phyloP scores from a whole-genome alignment of 2,329 filamentous ascomycete genomes.

The Colletotrichum lentis region DNA sequence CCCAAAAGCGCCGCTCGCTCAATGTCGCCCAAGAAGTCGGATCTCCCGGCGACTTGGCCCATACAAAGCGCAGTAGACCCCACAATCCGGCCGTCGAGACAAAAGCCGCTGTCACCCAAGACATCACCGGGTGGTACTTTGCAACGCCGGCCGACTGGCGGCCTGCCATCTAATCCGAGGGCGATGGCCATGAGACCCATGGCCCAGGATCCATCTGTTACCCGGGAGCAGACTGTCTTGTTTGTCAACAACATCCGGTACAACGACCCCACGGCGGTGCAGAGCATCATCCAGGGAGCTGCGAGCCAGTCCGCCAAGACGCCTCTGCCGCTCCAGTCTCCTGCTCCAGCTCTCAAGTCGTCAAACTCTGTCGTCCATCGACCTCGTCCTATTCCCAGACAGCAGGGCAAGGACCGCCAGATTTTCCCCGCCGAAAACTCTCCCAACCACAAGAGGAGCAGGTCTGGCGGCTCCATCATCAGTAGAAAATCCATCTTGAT shows the following conservation, averaged over 20 bases:
- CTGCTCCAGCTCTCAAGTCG: conserved; percentile 38
- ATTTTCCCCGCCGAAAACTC: conserved; percentile 58
- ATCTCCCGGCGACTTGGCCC: conserved; percentile 39
- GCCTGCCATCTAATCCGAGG: conserved; percentile 59
- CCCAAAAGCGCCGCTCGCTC: conserved; percentile 26
- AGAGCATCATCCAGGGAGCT: conserved; percentile 58
- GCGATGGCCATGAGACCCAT: conserved; percentile 47
- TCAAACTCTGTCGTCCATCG: conserved; percentile 60
- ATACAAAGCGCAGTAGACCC: conserved; percentile 46
- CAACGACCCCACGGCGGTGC: conserved; percentile 59
- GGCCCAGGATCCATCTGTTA: conserved; percentile 41
- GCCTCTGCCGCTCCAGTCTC: conserved; percentile 9
- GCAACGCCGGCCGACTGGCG: conserved; percentile 53
- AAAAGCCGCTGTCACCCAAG: conserved; percentile 44
- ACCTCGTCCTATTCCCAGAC: conserved; percentile 64
- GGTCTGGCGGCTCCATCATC: conserved; percentile 58
- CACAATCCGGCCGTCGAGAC: conserved; percentile 46
- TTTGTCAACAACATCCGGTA: conserved; percentile 65
- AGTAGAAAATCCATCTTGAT: conserved; percentile 57
- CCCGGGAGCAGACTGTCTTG: conserved; percentile 60
- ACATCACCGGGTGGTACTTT: conserved; percentile 44
- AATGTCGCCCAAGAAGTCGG: conserved; percentile 22
- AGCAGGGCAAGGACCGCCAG: conserved; percentile 54
- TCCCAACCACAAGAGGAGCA: conserved; percentile 56
- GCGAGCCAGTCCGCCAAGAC: conserved; percentile 46